phyloP scores from a whole-genome alignment of 2,329 filamentous ascomycete genomes.

The Monosporascus cannonballus region DNA sequence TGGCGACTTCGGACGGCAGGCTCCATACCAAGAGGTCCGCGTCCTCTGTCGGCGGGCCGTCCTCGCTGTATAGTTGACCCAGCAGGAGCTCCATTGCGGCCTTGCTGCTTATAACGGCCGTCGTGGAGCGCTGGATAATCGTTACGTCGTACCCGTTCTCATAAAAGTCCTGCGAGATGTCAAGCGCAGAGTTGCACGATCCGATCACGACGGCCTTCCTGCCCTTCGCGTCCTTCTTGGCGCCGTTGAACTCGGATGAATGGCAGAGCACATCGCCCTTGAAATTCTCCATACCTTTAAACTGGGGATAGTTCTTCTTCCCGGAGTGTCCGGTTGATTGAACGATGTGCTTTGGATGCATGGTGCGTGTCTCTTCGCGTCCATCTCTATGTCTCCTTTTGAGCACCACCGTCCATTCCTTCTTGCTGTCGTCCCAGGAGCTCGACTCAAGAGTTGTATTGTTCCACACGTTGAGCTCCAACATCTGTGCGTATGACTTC shows the following conservation, averaged over 20 bases:
- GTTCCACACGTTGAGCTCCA: conserved; percentile 62
- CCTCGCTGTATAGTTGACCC: conserved; percentile 43
- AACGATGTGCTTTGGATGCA: conserved; percentile 58
- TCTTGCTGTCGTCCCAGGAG: conserved; percentile 40
- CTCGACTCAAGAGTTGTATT: conserved; percentile 38
- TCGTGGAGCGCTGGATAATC: conserved; percentile 53
- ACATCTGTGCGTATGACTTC: conserved; percentile 51
- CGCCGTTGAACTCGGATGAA: conserved; percentile 43
- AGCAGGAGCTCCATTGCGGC: conserved; percentile 47
- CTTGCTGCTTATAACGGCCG: conserved; percentile 46
- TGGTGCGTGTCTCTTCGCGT: conserved; percentile 39
- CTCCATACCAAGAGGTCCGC: conserved; percentile 56
- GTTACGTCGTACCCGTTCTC: conserved; percentile 54
- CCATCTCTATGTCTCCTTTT: conserved; percentile 21
- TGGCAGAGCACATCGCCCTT: conserved; percentile 49
- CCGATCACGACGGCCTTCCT: conserved; percentile 52
- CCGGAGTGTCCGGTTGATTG: conserved; percentile 65
- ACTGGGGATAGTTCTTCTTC: conserved; percentile 53
- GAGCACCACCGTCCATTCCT: conserved; percentile 46
- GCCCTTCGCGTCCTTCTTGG: conserved; percentile 29
- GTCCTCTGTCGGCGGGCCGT: conserved; percentile 56
- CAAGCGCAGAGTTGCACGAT: conserved; percentile 53
- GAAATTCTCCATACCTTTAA: conserved; percentile 50
- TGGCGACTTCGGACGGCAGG: conserved; percentile 53
- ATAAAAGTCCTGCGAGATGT: conserved; percentile 53